phyloP scores from a whole-genome alignment of 257 asterid species.

The Fraxinus anomala region DNA sequence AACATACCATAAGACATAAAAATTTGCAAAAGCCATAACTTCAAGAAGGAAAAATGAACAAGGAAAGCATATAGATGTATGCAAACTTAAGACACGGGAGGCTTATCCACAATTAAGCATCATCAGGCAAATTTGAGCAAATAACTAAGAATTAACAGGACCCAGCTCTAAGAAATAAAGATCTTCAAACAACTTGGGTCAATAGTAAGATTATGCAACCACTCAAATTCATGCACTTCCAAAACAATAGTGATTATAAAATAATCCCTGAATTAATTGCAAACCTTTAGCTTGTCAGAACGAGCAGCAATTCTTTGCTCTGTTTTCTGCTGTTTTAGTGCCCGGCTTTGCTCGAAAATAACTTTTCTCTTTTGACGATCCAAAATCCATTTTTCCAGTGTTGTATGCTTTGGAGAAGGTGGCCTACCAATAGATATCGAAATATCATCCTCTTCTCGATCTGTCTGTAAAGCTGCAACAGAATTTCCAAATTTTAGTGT shows the following conservation, averaged over 20 bases:
- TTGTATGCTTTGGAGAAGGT: constrained; percentile 78
- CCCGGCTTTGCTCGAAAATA: constrained; percentile 64
- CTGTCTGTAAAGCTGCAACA: constrained; percentile 49
- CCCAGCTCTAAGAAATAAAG: constrained; percentile 5
- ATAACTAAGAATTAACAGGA: neutral
- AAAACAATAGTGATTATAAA: constrained; percentile 6
- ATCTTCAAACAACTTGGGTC: constrained; percentile 4
- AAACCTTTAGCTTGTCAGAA: constrained; percentile 81
- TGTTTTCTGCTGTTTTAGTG: constrained; percentile 73
- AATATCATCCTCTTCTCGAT: constrained; percentile 62
- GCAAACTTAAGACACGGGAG: neutral
- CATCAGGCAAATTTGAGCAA: neutral
- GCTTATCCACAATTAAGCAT: neutral
- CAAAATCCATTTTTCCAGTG: constrained; percentile 74
- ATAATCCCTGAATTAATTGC: constrained; percentile 20
- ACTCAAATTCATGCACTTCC: constrained; percentile 19
- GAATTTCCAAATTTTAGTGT: constrained; percentile 25
- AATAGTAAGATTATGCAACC: constrained; percentile 13
- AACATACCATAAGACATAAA: neutral
- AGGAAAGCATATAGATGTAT: neutral
- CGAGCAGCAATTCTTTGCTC: constrained; percentile 71
- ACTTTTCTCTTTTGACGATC: constrained; percentile 67
- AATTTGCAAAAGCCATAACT: neutral
- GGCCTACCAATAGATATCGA: constrained; percentile 54
- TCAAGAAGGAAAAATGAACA: neutral